Base-by-base conservation (phyloP, 371 early-diverging fungal species). In the Lichtheimia ramosa region DNA sequence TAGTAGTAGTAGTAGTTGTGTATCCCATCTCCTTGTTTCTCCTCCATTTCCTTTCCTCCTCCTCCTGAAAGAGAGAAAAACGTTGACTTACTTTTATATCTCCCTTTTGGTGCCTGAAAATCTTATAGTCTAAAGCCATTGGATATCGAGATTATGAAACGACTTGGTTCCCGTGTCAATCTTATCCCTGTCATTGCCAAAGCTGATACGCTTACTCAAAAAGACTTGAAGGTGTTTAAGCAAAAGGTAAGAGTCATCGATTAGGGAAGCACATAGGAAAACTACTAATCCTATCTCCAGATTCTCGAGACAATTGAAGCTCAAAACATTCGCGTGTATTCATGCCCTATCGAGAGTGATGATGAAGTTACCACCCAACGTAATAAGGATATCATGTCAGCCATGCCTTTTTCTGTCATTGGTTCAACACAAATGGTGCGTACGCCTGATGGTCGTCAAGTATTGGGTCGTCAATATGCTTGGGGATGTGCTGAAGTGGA, bases 401-500 rank as follows among this genome's bases (percentile, higher is more conserved):
- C 96, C 39, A 89, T 92, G 91, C 97, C 97, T 10, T 96, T 96
- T 70, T 91, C 96, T 20, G 85, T 97, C 51, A 95, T 98, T 64
- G 94, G 96, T 43, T 88, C 89, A 70, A 88, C 89, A 43, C 82
- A 88, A 55, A 92, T 92, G 52, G 92, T 94, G 42, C 69, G 71
- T 39, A 84, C 88, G 5, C 62, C 70, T 18, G 89, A 88, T 63
- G 92, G 92, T 16, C 82, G 88, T 14, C 64, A 75, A 25, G 92
- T 92, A 51, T 85, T 89, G 34, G 97, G 95, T 41, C 84, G 97
- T 48, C 84, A 92, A 68, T 97, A 94, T 76, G 74, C 88, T 6
- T 97, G 97, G 97, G 97, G 97, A 61, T 87, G 91, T 56, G 90
- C 92, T 8, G 92, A 93, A 66, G 92, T 95, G 27, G 95, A 96